Evolutionary conservation across 1,139 yeast genomes (phyloP), one percentile per base, ranked within the genome.

Genomic region (Pichia sp.): DNA sequence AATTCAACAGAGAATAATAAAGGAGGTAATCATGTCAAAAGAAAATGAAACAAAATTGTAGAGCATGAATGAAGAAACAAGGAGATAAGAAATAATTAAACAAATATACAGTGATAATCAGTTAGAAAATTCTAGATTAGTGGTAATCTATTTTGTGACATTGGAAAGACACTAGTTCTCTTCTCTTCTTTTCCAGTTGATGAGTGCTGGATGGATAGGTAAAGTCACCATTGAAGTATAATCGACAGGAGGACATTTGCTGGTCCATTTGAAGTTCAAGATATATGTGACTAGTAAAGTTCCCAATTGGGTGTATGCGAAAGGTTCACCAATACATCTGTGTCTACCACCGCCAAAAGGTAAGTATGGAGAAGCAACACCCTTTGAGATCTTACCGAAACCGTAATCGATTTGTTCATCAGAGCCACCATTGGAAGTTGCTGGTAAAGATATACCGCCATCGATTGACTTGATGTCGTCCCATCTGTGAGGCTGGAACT

Each of bases 271-370:
- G 69, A 88, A 73, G 60, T 87, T 84, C 71, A 87, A 87, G 41
- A 92, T 81, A 70, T 78, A 87, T 27, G 91, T 81, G 42, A 91
- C 75, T 68, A 95, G 76, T 59, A 93, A 78, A 55, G 95, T 85
- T 55, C 97, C 97, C 65, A 93, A 81, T 76, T 93, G 99, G 63
- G 87, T 85, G 71, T 86, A 90, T 47, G 99, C 99, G 75, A 93
- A 93, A 70, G 92, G 98, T 74, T 93, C 99, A 67, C 99, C 99
- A 68, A 93, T 91, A 75, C 99, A 93, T 76, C 99, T 87, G 72
- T 93, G 99, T 79, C 99, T 88, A 63, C 99, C 99, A 72, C 98
- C 99, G 64, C 99, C 99, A 68, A 93, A 93, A 55, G 99, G 99
- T 71, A 93, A 81, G 74, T 90, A 95, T 55, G 99, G 97, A 50